Evolutionary conservation across 2,329 filamentous ascomycete species (phyloP), one percentile per base, ranked within the genome.

Genomic region (Pseudocercospora pini-densiflorae): DNA sequence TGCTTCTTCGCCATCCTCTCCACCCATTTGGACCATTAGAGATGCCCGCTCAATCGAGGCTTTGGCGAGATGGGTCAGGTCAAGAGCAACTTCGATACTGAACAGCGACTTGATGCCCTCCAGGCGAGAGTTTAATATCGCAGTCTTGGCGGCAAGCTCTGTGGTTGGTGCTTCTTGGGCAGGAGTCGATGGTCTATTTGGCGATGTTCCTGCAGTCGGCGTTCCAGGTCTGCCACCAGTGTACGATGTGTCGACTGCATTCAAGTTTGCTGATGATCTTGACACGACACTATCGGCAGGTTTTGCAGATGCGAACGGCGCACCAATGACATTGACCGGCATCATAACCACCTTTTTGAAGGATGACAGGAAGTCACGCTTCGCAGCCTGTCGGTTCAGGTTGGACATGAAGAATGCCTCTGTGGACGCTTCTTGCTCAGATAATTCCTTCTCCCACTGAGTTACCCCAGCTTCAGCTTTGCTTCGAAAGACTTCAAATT

Each of bases 281-380:
- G 59, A 62, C 7, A 70, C 64, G 5, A 71, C 66, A 10, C 68
- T 55, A 12, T 58, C 54, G 23, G 76, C 67, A 23, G 79, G 73
- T 68, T 79, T 83, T 51, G 76, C 77, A 19, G 79, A 79, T 67
- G 81, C 85, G 75, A 88, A 92, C 5, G 73, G 72, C 29, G 66
- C 62, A 85, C 85, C n/a, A 83, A 87, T 83, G 8, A 93, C 94
- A 61, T 92, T 97, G 58, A 99, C 94, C 1, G 95, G 95, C 89
- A 97, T 96, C 94, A 99, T 97, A 70, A 99, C 92, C 8, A 99
- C 95, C 79, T 98, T 98, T 77, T 93, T 97, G 84, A 99, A 99
- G 0, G 94, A 97, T 54, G 90, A 95, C 68, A 99, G 78, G 74
- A 99, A 99, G 77, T 99, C 95, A 72, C 93, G 92, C 81, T 99